Evolutionary conservation across 352 stramenopile genomes (phyloP), one percentile per base, ranked within the genome.

Genomic region (Phytophthora macrochlamydospora): DNA sequence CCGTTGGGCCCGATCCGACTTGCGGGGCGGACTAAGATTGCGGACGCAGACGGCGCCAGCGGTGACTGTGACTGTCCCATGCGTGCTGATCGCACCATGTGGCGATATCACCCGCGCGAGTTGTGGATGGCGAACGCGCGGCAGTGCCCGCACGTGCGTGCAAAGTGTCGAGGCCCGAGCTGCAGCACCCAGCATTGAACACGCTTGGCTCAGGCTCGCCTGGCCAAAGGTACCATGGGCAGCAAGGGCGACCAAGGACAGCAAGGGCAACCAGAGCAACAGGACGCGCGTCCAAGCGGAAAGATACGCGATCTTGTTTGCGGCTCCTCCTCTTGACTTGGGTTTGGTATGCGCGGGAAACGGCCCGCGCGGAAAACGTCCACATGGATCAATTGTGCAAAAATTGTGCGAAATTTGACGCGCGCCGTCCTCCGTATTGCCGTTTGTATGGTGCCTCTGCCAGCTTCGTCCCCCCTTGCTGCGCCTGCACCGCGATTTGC

Each of bases 371-470:
- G 18, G 43, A 49, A 49, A 49, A 12, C 6, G 29, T 12, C 43
- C 43, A 49, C 43, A 49, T 49, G 43, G 43, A 49, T 49, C 2
- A 49, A 12, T 49, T 46, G 24, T 28, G 14, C 43, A 49, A 49
- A 49, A 29, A 29, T 49, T 49, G 43, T 24, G 18, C 18, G 18
- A 24, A 24, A 24, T 24, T 24, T 24, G 18, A 24, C 18, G 0
- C 18, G 43, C 43, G 43, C 43, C 43, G 43, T 49, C 43, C 12
- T 2, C 18, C 12, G 43, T 49, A 49, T 49, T 12, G 43, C 4
- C 12, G 2, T 29, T 11, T 29, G 43, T 49, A 49, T 49, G 43
- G 8, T 6, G 12, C 43, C 13, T 5, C 8, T 3, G 18, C 38
- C 2, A 14, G 13, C 43, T 49, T n/a, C 29, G 43, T 24, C 18